These are phyloP conservation scores for Colletotrichum destructivum DNA, from an alignment of 2,329 filamentous ascomycete species.

Conservation along the genomic window DNA sequence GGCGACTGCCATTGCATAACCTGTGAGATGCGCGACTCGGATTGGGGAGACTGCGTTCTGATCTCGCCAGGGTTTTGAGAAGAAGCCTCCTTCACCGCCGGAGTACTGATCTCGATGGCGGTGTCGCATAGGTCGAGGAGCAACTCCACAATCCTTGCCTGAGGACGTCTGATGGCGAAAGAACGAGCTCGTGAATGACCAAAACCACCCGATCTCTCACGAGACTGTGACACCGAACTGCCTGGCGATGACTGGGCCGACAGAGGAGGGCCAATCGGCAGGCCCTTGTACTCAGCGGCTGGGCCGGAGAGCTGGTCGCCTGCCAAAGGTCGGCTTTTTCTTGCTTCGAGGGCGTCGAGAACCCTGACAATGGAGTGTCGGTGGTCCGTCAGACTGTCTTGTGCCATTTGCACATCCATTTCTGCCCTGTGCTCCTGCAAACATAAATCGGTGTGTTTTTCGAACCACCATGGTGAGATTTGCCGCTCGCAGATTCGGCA, in stretches of 20 bases:
- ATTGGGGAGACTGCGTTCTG: slow-evolving; percentile 94
- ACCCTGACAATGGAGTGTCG: slow-evolving; percentile 96
- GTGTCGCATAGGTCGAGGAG: slow-evolving; percentile 97
- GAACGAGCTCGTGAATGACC: slow-evolving; percentile 87
- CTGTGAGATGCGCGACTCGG: slow-evolving; percentile 93
- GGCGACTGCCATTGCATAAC: slow-evolving; percentile 98
- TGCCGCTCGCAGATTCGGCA: slow-evolving; percentile 98
- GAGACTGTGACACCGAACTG: slow-evolving; percentile 79
- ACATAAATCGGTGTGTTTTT: slow-evolving; percentile 97
- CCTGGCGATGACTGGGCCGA: slow-evolving; percentile 81
- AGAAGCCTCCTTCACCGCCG: slow-evolving; percentile 88
- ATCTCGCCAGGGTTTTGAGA: slow-evolving; percentile 81
- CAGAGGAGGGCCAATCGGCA: slow-evolving; percentile 84
- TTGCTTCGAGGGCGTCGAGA: slow-evolving; percentile 89
- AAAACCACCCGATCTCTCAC: slow-evolving; percentile 80
- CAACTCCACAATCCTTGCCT: slow-evolving; percentile 94
- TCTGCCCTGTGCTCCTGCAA: slow-evolving; percentile 96
- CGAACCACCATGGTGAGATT: slow-evolving; percentile 99
- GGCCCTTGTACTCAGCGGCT: slow-evolving; percentile 87
- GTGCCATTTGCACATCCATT: slow-evolving; percentile 97
- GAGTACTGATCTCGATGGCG: slow-evolving; percentile 92
- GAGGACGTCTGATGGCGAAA: slow-evolving; percentile 90
- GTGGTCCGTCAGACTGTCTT: slow-evolving; percentile 93
- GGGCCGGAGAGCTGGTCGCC: slow-evolving; percentile 68
- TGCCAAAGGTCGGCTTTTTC: slow-evolving; percentile 75